Evolutionary conservation across 1,139 yeast genomes (phyloP).

Genomic region (Suhomyces terraborum): DNA sequence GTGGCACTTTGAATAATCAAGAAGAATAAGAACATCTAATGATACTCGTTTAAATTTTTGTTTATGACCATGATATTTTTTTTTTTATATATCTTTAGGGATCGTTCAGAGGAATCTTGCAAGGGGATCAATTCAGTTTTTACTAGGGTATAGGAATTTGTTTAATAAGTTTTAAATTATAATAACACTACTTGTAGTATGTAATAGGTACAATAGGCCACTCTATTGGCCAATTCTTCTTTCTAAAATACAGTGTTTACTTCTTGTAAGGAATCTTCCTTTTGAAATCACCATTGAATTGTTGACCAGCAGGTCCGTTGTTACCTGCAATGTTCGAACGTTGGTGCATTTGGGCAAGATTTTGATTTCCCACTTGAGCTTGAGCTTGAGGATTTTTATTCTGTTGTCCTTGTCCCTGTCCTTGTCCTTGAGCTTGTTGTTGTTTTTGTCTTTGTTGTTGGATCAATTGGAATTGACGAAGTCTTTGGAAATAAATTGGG

Average conservation of each 20-base stretch:
- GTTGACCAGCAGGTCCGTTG: conserved; percentile 13
- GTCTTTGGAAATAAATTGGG: conserved; percentile 47
- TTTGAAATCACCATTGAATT: conserved; percentile 15
- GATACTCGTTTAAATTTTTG: not conserved
- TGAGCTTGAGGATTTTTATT: conserved; percentile 16
- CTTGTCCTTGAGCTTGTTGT: conserved; percentile 28
- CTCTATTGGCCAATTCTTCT: not conserved
- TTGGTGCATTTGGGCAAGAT: conserved; percentile 15
- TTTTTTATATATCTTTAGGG: not conserved
- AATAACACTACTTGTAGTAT: conserved; percentile 2
- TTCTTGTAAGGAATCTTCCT: conserved; percentile 18
- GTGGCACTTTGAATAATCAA: conserved; percentile 19
- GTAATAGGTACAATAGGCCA: conserved; percentile 3
- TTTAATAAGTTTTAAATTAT: conserved; percentile 2
- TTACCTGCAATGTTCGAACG: conserved; percentile 22
- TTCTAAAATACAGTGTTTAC: conserved; percentile 11
- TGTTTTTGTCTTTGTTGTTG: conserved; percentile 38
- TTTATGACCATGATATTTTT: not conserved
- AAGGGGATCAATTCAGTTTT: not conserved
- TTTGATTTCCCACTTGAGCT: conserved; percentile 15
- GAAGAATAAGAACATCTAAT: too few species aligned
- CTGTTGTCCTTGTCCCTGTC: conserved; percentile 17
- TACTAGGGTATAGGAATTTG: not conserved
- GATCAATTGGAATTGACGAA: conserved; percentile 43
- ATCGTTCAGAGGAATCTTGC: not conserved